phyloP scores from a whole-genome alignment of 2,329 filamentous ascomycete species.

The Ophiostoma sp. region DNA sequence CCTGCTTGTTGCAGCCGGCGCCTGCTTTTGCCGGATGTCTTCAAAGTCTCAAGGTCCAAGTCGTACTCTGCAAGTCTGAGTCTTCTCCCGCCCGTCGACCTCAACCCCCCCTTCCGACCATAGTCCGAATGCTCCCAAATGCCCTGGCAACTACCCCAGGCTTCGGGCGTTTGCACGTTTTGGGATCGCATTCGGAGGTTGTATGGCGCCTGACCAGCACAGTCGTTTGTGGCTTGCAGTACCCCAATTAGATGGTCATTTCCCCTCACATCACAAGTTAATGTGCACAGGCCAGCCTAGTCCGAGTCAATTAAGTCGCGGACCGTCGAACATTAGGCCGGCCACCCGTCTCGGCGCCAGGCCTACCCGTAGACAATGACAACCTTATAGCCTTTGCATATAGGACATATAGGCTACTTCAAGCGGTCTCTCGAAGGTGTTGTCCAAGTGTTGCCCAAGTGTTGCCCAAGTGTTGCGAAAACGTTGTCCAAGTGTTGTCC shows the following conservation, averaged over 20 bases:
- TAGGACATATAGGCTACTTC: too few species aligned
- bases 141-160: not conserved
- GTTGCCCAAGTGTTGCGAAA: not conserved
- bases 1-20: not conserved
- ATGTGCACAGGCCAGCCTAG: not conserved
- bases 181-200: not conserved
- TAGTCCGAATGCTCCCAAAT: not conserved
- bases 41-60: not conserved
- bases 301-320: not conserved
- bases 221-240: not conserved
- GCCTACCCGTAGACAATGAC: not conserved
- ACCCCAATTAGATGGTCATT: not conserved
- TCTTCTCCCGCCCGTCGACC: not conserved
- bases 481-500: not conserved
- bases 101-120: not conserved
- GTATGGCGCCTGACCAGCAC: not conserved
- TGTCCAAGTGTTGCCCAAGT: too few species aligned
- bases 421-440: too few species aligned
- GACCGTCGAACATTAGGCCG: not conserved
- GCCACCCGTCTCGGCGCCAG: not conserved
- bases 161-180: constrained; percentile 2
- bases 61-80: not conserved
- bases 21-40: not conserved
- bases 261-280: constrained; percentile 1
- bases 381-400: not conserved